Percentiles rank a stretch among this genome's conserved stretches.
phyloP scores from a whole-genome alignment of 257 asterid species.

The Rauvolfia tetraphylla region DNA sequence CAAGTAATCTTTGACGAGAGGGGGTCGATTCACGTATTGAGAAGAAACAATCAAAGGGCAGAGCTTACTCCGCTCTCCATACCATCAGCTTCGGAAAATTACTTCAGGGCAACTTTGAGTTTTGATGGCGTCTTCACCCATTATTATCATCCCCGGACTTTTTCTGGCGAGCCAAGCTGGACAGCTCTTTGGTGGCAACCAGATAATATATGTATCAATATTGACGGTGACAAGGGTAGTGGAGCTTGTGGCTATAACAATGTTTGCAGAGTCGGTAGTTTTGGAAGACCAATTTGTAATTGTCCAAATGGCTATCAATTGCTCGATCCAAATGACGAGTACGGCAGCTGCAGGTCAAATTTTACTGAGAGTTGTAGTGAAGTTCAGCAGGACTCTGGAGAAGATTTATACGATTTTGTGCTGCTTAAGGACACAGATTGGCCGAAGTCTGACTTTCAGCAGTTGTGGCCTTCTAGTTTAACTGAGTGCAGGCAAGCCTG shows the following conservation, averaged over 20 bases:
- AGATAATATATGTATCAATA: slow-evolving; percentile 28
- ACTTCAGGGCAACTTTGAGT: slow-evolving; percentile 38
- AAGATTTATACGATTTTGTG: slow-evolving; percentile 20
- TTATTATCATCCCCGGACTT: slow-evolving; percentile 38
- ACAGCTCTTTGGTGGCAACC: slow-evolving; percentile 24
- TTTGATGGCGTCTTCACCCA: slow-evolving; percentile 47
- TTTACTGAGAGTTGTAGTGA: slow-evolving; percentile 32
- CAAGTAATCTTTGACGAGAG: slow-evolving; percentile 27
- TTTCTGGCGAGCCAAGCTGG: slow-evolving; percentile 29
- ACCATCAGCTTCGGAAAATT: slow-evolving; percentile 27
- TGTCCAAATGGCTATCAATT: slow-evolving; percentile 42
- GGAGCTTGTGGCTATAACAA: slow-evolving; percentile 68
- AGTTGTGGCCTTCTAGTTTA: neutral
- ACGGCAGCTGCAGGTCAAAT: slow-evolving; percentile 40
- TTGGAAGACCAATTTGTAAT: slow-evolving; percentile 36
- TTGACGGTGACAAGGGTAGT: slow-evolving; percentile 27
- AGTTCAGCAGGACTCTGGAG: slow-evolving; percentile 3
- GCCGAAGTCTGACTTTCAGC: neutral
- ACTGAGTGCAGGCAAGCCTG: slow-evolving; percentile 17
- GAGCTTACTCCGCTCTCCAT: slow-evolving; percentile 1
- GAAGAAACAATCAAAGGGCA: slow-evolving; percentile 14
- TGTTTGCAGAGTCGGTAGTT: slow-evolving; percentile 29
- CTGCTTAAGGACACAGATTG: slow-evolving; percentile 22
- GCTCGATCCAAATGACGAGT: slow-evolving; percentile 33
- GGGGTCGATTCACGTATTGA: slow-evolving; percentile 25